Conservation (phyloP, 345 rosid genomes). For the Eucalyptus curtisii region DNA sequence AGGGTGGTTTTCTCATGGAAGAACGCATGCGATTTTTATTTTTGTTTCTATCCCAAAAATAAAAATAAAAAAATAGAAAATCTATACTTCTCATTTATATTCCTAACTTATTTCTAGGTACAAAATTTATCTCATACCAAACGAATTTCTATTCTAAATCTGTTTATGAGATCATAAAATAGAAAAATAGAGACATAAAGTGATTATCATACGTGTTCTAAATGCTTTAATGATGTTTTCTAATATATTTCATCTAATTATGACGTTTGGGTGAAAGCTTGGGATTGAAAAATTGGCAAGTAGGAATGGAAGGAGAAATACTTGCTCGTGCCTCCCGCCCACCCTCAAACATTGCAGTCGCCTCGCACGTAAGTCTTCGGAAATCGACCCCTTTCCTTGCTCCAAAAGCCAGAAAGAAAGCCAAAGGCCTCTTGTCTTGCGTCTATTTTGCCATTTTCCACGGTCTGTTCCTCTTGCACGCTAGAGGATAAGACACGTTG, state of each 20-base stretch:
- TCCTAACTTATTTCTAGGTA: fast-evolving
- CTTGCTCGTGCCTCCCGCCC: not conserved
- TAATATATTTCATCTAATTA: not conserved
- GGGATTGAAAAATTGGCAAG: not conserved
- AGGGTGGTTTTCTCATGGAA: too few species aligned
- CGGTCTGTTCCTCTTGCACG: not conserved
- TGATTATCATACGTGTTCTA: fast-evolving
- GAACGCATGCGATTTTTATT: fast-evolving
- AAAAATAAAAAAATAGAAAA: too few species aligned
- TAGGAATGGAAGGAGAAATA: not conserved
- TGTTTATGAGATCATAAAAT: fast-evolving
- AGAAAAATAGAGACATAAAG: fast-evolving
- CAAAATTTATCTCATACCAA: fast-evolving
- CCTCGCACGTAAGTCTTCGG: not conserved
- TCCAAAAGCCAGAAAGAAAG: not conserved
- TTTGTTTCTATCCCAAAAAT: too few species aligned
- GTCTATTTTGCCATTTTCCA: not conserved
- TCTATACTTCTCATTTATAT: too few species aligned
- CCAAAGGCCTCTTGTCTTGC: not conserved
- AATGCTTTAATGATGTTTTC: not conserved
- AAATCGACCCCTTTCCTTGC: not conserved
- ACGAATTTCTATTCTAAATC: fast-evolving
- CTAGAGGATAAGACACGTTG: fast-evolving
- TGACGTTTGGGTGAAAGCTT: not conserved
- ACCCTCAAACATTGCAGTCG: not conserved